Base-by-base conservation (phyloP, 2,329 filamentous ascomycete genomes). In the Sporothrix brunneoviolacea region DNA sequence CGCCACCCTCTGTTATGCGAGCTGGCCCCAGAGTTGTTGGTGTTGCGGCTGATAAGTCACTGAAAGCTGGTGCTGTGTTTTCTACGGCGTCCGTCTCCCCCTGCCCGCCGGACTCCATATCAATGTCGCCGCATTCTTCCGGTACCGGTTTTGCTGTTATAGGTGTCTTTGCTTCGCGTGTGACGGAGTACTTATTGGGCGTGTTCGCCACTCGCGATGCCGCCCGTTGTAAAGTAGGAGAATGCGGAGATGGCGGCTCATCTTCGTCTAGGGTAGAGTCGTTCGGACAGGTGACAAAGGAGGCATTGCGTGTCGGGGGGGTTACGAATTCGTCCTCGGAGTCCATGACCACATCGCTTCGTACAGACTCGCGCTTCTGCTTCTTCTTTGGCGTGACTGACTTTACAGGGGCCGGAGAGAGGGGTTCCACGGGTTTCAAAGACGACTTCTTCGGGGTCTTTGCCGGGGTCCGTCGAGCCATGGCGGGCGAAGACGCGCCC, bases 291-390 rank as follows among this genome's bases (percentile, higher is more conserved):
- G 61, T 61, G 18, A 62, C 58, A 12, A 61, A 60, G 4, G 63
- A 59, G 49, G 60, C 53, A 59, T 74, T 62, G 33, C 61, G 64
- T 9, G 63, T 64, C 8, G 64, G 66, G 12, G 73, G 68, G 5
- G 70, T 71, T 6, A 74, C 57, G 37, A 72, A 74, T 38, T 80
- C 77, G 38, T 80, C 77, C 39, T 81, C 78, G 0, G 78, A 82
- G 57, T 82, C 78, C 46, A 74, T 68, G 36, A 81, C 73, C 7
- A 78, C 61, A 30, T 62, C 61, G 24, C 50, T 52, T 40, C 45
- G 57, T 43, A 55, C 56, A 8, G 56, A 54, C 13, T 45, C 56
- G 12, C 52, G 49, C 18, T 49, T 54, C 16, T 48, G 50, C 16
- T 48, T 51, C 30, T 52, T 54, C 6, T 44, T 4, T 2, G 52